Evolutionary conservation across 2,329 filamentous ascomycete species (phyloP), one percentile per base, ranked within the genome.

Genomic region (Pleomassaria siparia): DNA sequence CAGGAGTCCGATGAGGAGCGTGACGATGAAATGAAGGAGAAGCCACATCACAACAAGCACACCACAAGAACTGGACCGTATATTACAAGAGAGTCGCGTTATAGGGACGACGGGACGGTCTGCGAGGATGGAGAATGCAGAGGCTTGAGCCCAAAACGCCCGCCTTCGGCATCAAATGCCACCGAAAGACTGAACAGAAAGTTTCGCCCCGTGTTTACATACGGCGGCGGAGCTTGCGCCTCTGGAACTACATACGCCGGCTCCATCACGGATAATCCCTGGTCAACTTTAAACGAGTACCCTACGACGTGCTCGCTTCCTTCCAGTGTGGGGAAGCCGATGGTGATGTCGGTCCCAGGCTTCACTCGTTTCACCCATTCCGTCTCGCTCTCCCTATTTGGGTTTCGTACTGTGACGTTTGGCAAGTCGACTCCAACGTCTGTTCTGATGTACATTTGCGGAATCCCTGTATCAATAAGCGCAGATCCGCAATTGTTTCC

Each of bases 381-480:
- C 12, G 57, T 50, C 35, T 50, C 45, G 4, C 63, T 59, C 12
- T 64, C 48, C 12, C 46, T 50, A 40, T 68, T 67, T 7, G 67
- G 67, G 20, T 70, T 69, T 1, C 49, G 60, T 11, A 69, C 59
- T 25, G 56, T 55, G 5, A 68, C 45, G 21, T 56, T 62, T 7
- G 66, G 67, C 28, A 66, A 62, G 7, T 54, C 47, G 11, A 59
- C 51, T 9, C 56, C 57, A 12, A 57, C 56, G 3, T 62, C 62
- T 13, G 64, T 56, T 30, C 65, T 53, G 35, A 69, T 59, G 32
- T 69, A 70, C 67, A 70, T 69, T 18, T 69, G 64, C 3, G 58
- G 33, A 41, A 70, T 63, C 8, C 66, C 66, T 2, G 64, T 69
- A 39, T 70, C 67, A 18, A 69, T 53, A 4, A 69, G 58, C 7